Conservation (phyloP, 2,329 filamentous ascomycete genomes). For the Fusarium mundagurra region DNA sequence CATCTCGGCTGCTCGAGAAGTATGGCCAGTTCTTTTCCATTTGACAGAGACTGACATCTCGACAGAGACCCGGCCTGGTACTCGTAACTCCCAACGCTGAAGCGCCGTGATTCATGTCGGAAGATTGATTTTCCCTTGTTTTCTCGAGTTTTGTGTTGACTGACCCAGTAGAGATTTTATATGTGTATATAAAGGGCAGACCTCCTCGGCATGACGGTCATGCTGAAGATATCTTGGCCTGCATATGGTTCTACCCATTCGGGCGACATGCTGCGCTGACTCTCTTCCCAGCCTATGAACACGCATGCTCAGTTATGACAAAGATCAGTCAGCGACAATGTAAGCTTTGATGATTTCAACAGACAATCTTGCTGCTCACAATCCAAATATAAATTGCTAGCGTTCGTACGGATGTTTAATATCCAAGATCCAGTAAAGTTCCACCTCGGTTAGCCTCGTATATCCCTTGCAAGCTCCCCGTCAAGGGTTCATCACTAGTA, state of each 20-base stretch:
- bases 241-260: background rate
- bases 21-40: fast-evolving
- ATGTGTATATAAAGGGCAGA: background rate
- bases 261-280: background rate
- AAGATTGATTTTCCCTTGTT: background rate
- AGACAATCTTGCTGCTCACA: fast-evolving
- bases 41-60: background rate
- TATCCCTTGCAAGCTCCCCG: background rate
- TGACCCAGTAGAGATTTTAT: background rate
- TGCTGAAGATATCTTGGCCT: background rate
- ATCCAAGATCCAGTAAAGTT: background rate
- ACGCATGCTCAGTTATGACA: background rate
- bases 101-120: too few relatives aligned
- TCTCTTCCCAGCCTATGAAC: background rate
- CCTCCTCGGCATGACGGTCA: fast-evolving
- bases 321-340: background rate
- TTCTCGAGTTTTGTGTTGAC: fast-evolving
- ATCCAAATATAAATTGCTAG: background rate
- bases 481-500: background rate
- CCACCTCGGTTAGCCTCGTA: background rate
- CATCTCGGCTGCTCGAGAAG: background rate
- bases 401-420: fast-evolving
- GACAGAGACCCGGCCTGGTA: fast-evolving
- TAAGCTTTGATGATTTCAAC: background rate
- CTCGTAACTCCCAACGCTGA: fast-evolving